phyloP scores from a whole-genome alignment of 2,329 filamentous ascomycete genomes.

The Fusarium circinatum region DNA sequence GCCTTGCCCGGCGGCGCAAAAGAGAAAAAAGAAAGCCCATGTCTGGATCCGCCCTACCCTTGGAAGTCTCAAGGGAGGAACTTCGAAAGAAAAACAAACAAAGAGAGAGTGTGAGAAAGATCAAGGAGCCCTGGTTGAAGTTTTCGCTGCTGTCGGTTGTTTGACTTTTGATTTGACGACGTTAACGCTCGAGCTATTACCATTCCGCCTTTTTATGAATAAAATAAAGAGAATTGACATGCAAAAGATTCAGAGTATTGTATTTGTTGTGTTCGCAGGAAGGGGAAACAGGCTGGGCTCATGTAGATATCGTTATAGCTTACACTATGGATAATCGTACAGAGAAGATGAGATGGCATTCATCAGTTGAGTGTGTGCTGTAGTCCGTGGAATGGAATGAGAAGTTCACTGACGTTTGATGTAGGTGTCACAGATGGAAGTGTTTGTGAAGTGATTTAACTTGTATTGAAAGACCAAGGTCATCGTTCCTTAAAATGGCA shows the following conservation, averaged over 20 bases:
- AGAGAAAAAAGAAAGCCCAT: slow-evolving; percentile 6
- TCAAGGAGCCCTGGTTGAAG: slow-evolving; percentile 21
- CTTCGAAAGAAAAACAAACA: background rate
- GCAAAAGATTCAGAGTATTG: slow-evolving; percentile 11
- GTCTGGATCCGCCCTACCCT: slow-evolving; percentile 13
- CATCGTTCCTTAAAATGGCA: background rate
- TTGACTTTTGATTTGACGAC: background rate
- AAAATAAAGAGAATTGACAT: slow-evolving; percentile 33
- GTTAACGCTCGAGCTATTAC: slow-evolving; percentile 2
- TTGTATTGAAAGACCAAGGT: background rate
- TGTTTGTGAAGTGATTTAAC: background rate
- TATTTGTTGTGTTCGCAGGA: slow-evolving; percentile 8
- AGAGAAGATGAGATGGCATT: background rate
- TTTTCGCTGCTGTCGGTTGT: slow-evolving; percentile 3
- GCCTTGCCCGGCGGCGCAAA: slow-evolving; percentile 24
- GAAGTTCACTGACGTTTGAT: background rate
- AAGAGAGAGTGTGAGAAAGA: slow-evolving; percentile 8
- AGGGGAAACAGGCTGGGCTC: background rate
- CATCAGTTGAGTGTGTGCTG: background rate
- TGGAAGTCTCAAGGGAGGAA: slow-evolving; percentile 14
- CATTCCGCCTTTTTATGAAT: slow-evolving; percentile 25
- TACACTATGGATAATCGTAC: slow-evolving; percentile 16
- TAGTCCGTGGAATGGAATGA: background rate
- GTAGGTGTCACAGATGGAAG: background rate
- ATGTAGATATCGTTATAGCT: slow-evolving; percentile 29